Evolutionary conservation across 176 grass and related monocot species (phyloP), one percentile per base, ranked within the genome.

Genomic region (Olyra latifolia): DNA sequence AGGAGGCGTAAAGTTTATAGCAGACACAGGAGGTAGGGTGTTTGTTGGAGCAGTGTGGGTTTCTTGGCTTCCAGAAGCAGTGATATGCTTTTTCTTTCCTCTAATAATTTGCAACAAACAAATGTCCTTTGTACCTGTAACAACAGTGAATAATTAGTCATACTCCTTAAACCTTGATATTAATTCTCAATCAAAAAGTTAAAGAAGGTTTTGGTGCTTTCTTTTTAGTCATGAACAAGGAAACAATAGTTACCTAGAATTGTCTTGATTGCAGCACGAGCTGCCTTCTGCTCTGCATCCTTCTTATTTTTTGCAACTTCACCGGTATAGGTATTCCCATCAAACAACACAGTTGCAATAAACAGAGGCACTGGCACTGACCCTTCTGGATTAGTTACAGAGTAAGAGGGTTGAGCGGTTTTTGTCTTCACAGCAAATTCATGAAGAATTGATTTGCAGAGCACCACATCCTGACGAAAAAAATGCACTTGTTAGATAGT

Each of bases 361-460:
- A 77, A 91, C 13, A 66, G 12, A 11, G 20, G 53, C 50, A 62
- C 32, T 27, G 65, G 71, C 17, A 8, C 2, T 20, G 20, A 8
- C 25, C 41, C 87, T 82, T 57, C 42, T 44, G 17, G 20, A 32
- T 15, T 5, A 66, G 3, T 20, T 63, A 75, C 59, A 28, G 84
- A 76, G 70, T 93, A 97, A 44, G 62, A 41, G 15, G 89, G 91
- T 32, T 45, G 24, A 47, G 30, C 54, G 15, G 52, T 44, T 54
- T 82, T 82, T 71, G 59, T 78, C 58, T 93, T 91, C 29, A 63
- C 77, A 66, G 78, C 7, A 74, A 85, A 93, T 82, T 97, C 94
- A 64, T 93, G 7, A 60, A 97, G 84, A 68, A 97, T 93, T 50
- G 86, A 85, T 74, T 97, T 97, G 79, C 78, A 87, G 39, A 88